Evolutionary conservation across 2,329 filamentous ascomycete species (phyloP).

Genomic region (Phyllosticta citriasiana): DNA sequence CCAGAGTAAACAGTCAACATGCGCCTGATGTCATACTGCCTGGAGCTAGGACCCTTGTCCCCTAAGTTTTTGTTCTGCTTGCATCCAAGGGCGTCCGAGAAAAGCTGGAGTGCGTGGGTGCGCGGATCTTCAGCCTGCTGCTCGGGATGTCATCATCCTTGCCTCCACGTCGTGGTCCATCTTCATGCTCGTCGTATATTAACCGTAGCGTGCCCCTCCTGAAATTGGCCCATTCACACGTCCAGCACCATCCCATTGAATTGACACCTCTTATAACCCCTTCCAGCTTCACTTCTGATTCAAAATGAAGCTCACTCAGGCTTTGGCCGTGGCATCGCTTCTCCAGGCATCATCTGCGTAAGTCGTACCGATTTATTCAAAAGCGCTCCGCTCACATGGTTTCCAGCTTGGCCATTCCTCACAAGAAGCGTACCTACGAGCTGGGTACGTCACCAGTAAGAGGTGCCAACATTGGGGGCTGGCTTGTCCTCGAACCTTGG

Average conservation of each 20-base stretch:
- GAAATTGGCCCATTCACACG: neutral
- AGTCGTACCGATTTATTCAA: neutral
- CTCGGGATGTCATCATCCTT: neutral
- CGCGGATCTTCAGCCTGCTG: neutral
- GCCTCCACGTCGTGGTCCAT: neutral
- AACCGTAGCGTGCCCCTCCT: neutral
- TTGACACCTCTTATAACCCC: neutral
- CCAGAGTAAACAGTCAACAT: neutral
- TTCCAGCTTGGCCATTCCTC: neutral
- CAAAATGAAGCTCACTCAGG: constrained; percentile 3
- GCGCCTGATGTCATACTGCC: constrained; percentile 7
- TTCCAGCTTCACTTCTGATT: neutral
- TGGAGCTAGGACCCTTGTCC: neutral
- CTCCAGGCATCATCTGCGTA: constrained; percentile 2
- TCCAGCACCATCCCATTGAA: neutral
- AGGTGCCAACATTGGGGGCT: constrained; percentile 42
- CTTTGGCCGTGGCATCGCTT: neutral
- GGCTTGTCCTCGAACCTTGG: constrained; percentile 43
- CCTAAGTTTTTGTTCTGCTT: neutral
- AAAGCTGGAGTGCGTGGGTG: neutral
- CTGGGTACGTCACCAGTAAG: constrained; percentile 22
- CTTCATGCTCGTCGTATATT: neutral
- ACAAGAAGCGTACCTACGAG: constrained; percentile 2
- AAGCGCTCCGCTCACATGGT: neutral
- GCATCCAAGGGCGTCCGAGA: neutral